Evolutionary conservation across 345 rosid genomes (phyloP).

Genomic region (Dipteronia sinensis): DNA sequence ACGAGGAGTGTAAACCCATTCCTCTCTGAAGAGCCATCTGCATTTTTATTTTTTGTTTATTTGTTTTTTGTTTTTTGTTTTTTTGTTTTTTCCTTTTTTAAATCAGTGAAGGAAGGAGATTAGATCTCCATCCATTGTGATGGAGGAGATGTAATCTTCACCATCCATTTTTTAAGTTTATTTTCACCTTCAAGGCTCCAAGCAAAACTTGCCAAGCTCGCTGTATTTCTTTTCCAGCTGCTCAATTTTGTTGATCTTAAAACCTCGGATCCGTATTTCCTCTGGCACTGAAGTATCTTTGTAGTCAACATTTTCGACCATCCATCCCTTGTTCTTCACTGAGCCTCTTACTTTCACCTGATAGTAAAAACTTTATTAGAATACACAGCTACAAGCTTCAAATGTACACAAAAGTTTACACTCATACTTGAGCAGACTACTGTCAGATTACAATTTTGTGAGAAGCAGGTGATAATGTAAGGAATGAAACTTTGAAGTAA

Average conservation of each 20-base stretch:
- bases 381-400: not conserved
- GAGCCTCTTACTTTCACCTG: constrained; percentile 74
- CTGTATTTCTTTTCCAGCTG: constrained; percentile 60
- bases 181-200: constrained; percentile 37
- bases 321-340: constrained; percentile 82
- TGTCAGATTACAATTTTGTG: not conserved
- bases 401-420: not conserved
- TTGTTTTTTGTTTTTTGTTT: too few species aligned
- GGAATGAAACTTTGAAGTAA: not conserved
- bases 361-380: constrained; percentile 1
- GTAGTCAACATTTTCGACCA: constrained; percentile 65
- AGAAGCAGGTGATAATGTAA: not conserved
- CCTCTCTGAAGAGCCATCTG: too few species aligned
- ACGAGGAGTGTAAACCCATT: too few species aligned
- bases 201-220: constrained; percentile 54
- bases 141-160: too few species aligned
- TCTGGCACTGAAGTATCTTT: constrained; percentile 70
- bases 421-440: not conserved
- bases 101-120: too few species aligned
- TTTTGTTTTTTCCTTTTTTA: too few species aligned
- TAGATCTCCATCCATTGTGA: too few species aligned
- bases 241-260: constrained; percentile 64
- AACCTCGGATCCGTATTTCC: constrained; percentile 82
- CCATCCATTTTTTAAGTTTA: too few species aligned
- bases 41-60: too few species aligned